Base-by-base conservation (phyloP, 306 rosid species). In the Quercus aquifolioides region DNA sequence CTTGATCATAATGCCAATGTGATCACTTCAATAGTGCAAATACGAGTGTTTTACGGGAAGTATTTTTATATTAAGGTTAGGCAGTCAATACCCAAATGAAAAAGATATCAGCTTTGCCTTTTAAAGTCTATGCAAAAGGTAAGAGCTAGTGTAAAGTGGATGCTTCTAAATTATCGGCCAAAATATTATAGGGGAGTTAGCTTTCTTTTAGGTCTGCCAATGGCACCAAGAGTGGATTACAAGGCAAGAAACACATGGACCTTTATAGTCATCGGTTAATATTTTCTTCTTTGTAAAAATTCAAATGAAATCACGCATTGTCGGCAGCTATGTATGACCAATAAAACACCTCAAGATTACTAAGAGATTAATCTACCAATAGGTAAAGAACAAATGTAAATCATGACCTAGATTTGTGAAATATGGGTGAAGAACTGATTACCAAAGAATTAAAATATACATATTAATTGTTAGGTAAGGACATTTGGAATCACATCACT, bases 251-350 rank as follows among this genome's bases (percentile, higher is more conserved):
- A 65, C 71, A 65, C 71, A 18, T 31, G 49, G 49, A 65, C 17
- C 18, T 33, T 63, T 63, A 7, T 4, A 5, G 69, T 28, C 69
- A 33, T 67, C 25, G 31, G 71, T 67, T 33, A 33, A 67, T 17
- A 67, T 13, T 31, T 67, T 33, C 49, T 35, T 46, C 49, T 4
- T 7, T n/a, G 5, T 19, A 19, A 35, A 19, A 33, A 4, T 67
- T 10, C 20, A 12, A 15, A 3, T 2, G 67, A 13, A 5, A 31
- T 30, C 49, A 19, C 5, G 5, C 20, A 3, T 65, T 31, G 71
- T 64, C 71, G 17, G 72, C 72, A 33, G 52, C 72, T 67, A 18
- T 67, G 20, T 67, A 67, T 33, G 72, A 67, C 72, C n/a, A 19
- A 19, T 35, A 19, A 8, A 19, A 33, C 20, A n/a, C 20, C 8